Evolutionary conservation across 345 rosid species (phyloP).

Genomic region (Eucalyptus victrix): DNA sequence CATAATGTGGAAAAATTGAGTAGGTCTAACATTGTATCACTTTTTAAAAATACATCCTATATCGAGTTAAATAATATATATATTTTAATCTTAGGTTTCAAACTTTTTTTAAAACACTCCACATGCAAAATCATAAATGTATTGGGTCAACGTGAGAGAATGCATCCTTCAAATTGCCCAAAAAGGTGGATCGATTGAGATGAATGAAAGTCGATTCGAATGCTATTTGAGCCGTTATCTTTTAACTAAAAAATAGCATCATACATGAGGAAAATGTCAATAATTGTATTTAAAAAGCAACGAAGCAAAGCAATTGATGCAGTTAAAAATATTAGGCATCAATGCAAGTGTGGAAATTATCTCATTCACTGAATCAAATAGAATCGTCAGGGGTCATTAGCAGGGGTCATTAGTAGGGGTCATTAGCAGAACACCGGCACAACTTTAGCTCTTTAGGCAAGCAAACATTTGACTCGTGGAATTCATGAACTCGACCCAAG

Average conservation of each 20-base stretch:
- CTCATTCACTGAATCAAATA: not conserved
- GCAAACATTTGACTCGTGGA: not conserved
- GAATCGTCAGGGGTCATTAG: not conserved
- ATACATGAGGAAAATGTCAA: too few relatives aligned
- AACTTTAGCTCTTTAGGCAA: not conserved
- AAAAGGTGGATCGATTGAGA: not conserved
- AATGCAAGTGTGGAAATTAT: not conserved
- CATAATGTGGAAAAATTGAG: not conserved
- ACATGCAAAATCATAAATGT: too few relatives aligned
- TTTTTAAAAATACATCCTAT: not conserved
- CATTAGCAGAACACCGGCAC: not conserved
- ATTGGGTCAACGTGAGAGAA: not conserved
- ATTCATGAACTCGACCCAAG: not conserved
- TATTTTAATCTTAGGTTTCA: not conserved
- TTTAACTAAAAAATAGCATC: too few relatives aligned
- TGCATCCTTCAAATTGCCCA: not conserved
- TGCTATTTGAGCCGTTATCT: fast-evolving
- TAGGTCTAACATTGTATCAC: fast-evolving
- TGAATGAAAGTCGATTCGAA: too few relatives aligned
- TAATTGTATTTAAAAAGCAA: not conserved
- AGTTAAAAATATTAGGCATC: too few relatives aligned
- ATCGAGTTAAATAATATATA: not conserved
- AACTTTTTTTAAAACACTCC: not conserved
- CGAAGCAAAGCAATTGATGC: too few relatives aligned
- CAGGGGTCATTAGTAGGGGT: too few relatives aligned